Evolutionary conservation across 2,329 filamentous ascomycete genomes (phyloP).

Genomic region (Colletotrichum limetticola): DNA sequence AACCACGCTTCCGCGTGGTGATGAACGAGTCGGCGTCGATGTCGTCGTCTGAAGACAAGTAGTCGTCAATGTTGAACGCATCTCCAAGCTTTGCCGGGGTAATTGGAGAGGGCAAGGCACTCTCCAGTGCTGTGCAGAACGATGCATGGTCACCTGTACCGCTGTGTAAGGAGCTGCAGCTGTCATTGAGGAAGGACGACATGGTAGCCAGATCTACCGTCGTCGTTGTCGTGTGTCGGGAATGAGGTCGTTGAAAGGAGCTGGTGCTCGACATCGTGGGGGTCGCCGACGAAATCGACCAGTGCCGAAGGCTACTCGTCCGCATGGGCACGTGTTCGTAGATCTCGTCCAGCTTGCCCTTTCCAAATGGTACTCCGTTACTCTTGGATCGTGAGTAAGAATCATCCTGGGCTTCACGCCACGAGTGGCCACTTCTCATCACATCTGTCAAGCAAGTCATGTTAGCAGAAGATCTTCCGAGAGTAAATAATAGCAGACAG

Average conservation of each 20-base stretch:
- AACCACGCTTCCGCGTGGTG: conserved; percentile 2
- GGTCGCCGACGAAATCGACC: conserved; percentile 55
- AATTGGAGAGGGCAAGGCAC: conserved; percentile 11
- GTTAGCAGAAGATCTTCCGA: not conserved
- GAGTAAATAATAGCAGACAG: not conserved
- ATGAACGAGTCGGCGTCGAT: conserved; percentile 49
- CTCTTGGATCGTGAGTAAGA: conserved; percentile 39
- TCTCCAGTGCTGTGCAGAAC: conserved; percentile 31
- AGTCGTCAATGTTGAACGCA: conserved; percentile 51
- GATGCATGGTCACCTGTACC: conserved; percentile 31
- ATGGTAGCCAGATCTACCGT: conserved; percentile 51
- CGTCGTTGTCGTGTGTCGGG: conserved; percentile 56
- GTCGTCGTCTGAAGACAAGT: conserved; percentile 50
- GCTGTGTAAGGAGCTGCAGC: conserved; percentile 32
- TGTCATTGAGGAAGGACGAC: conserved; percentile 30
- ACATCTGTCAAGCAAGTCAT: conserved; percentile 7
- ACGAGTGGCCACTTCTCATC: conserved; percentile 32
- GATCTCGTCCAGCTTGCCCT: conserved; percentile 45
- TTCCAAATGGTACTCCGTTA: conserved; percentile 39
- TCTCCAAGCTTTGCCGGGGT: not conserved
- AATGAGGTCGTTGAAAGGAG: conserved; percentile 53
- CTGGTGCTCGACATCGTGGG: conserved; percentile 51
- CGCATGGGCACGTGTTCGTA: conserved; percentile 49
- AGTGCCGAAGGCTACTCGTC: conserved; percentile 50
- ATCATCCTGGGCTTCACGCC: conserved; percentile 23